Evolutionary conservation across 768 basidiomycete genomes (phyloP).

Genomic region (Rhodotorula kratochvilovae): DNA sequence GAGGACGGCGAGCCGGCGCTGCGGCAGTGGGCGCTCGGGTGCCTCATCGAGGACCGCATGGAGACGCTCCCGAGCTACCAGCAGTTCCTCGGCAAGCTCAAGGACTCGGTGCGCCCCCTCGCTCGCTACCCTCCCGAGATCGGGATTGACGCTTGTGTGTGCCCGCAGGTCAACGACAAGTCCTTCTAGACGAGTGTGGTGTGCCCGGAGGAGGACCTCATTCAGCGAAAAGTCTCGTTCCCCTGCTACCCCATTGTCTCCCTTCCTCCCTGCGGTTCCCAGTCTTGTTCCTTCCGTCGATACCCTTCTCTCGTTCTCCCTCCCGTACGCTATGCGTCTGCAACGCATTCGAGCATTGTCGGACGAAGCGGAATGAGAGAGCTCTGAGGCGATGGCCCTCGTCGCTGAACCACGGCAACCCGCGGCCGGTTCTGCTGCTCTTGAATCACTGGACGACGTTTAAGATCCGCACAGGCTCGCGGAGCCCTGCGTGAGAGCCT

Average conservation of each 20-base stretch:
- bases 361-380: too few species aligned
- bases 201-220: too few species aligned
- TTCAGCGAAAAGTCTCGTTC: not conserved
- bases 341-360: not conserved
- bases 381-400: not conserved
- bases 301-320: too few species aligned
- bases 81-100: slow-evolving; percentile 58
- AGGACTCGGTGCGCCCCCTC: slow-evolving; percentile 24
- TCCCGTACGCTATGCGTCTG: not conserved
- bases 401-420: too few species aligned
- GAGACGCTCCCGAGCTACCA: slow-evolving; percentile 94
- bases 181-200: slow-evolving; percentile 22
- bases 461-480: too few species aligned
- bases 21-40: slow-evolving; percentile 89
- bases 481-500: too few species aligned
- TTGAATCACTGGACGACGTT: too few species aligned
- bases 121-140: not conserved
- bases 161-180: slow-evolving; percentile 34
- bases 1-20: slow-evolving; percentile 95
- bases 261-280: too few species aligned
- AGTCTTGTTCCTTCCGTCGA: not conserved
- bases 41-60: slow-evolving; percentile 89
- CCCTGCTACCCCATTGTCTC: not conserved
- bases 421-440: too few species aligned
- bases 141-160: not conserved